Percentiles rank a stretch among this genome's conserved stretches.
These are phyloP conservation scores for Botrytis fragariae DNA, from an alignment of 2,329 filamentous ascomycete genomes.

Conservation along the genomic window DNA sequence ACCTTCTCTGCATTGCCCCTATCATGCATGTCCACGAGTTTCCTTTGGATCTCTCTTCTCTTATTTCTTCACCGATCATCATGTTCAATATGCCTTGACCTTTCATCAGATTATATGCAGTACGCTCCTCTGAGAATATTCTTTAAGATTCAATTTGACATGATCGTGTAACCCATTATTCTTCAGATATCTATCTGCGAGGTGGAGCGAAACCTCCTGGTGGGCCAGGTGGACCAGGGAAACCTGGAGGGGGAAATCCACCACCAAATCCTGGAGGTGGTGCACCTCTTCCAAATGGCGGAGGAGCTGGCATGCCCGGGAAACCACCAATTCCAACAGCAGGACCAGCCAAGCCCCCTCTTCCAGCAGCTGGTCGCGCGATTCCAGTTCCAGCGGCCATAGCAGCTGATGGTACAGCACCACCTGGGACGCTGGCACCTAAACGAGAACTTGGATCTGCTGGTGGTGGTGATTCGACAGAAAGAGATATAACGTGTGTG, in stretches of 20 bases:
- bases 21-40: neutral
- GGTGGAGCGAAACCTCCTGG: slow-evolving; percentile 47
- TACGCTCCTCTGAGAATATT: neutral
- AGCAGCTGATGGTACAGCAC: slow-evolving; percentile 52
- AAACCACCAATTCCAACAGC: slow-evolving; percentile 82
- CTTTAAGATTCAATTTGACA: neutral
- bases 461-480: slow-evolving; percentile 92
- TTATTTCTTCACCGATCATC: slow-evolving; percentile 15
- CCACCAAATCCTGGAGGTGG: slow-evolving; percentile 46
- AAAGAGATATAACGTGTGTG: slow-evolving; percentile 89
- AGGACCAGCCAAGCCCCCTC: slow-evolving; percentile 85
- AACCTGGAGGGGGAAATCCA: slow-evolving; percentile 49
- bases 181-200: slow-evolving; percentile 34
- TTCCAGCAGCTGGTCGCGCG: slow-evolving; percentile 84
- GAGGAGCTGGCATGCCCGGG: slow-evolving; percentile 51
- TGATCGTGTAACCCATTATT: slow-evolving; percentile 11
- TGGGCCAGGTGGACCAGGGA: slow-evolving; percentile 48
- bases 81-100: neutral
- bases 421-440: slow-evolving; percentile 70
- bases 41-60: slow-evolving; percentile 13
- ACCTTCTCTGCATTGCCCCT: slow-evolving; percentile 6
- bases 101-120: slow-evolving; percentile 1
- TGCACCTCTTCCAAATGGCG: slow-evolving; percentile 50
- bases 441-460: slow-evolving; percentile 89
- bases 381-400: slow-evolving; percentile 85